Base-by-base conservation (phyloP, 1,284 basidiomycete genomes). In the Sporisorium iseilematis-ciliati region DNA sequence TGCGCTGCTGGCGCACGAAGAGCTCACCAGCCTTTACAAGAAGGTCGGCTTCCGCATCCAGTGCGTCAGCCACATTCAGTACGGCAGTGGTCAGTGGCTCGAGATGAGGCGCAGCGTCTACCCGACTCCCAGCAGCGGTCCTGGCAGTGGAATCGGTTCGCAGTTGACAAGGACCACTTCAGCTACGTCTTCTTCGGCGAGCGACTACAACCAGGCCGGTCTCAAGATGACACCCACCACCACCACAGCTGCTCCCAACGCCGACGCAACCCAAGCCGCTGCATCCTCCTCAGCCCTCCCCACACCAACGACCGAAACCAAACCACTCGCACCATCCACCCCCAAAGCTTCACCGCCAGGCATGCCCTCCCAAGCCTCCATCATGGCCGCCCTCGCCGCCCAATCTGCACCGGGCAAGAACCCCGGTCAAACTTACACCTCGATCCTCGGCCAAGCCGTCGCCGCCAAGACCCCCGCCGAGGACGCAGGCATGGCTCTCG, bases 391-490 rank as follows among this genome's bases (percentile, higher is more conserved):
- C 16, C 72, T 81, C 20, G 64, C 63, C 12, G 69, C 66, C 20
- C 75, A 77, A 49, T 72, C 69, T 5, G 42, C 68, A 43, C 69
- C 74, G 2, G 74, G 74, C 43, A 66, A 67, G 51, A 65, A 21
- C 23, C 74, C 74, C 3, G 74, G 69, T 40, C 59, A 65, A 16
- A 65, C 74, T 0, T 76, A 72, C 59, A 76, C 81, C n/a, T 65
- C 74, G 26, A 75, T 84, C 53, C 75, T 83, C 42, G 83, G 83
- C 20, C 78, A 82, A 64, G 80, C 83, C 20, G 68, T 84, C 4
- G 82, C 83, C 7, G 81, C 76, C 48, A 84, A 84, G 63, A 84
- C 83, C 4, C 64, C 81, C 12, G 68, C 79, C 21, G 83, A 84
- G 56, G 80, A 84, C 51, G 75, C 82, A 3, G 75, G 73, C 3